Conservation (phyloP, 208 protist species). For the Acanthamoeba castellanii region DNA sequence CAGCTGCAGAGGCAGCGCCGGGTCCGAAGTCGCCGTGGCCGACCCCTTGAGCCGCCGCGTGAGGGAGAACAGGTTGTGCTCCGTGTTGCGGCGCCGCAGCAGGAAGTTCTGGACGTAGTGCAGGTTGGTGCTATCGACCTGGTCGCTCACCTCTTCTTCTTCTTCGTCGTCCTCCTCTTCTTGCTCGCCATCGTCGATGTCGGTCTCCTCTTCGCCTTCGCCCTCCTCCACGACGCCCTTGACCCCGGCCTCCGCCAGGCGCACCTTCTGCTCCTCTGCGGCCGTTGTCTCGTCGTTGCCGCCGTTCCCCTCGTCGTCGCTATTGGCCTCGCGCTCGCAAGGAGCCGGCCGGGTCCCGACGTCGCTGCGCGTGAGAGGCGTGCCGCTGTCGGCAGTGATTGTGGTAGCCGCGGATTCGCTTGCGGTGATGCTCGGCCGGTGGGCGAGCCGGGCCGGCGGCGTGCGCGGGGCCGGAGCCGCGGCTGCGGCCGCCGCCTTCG, state of each 20-base stretch:
- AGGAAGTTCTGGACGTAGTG: constrained; percentile 65
- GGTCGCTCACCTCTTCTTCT: not conserved
- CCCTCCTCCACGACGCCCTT: constrained; percentile 39
- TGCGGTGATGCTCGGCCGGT: no score
- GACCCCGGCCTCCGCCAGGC: not conserved
- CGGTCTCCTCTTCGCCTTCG: not conserved
- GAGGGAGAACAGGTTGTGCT: not conserved
- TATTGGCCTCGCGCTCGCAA: not conserved
- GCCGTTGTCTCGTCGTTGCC: not conserved
- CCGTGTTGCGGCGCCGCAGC: constrained; percentile 16
- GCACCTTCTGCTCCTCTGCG: not conserved
- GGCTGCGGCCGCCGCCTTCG: not conserved
- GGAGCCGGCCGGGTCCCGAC: not conserved
- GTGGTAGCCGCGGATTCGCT: no score
- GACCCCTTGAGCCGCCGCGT: not conserved
- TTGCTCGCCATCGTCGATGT: constrained; percentile 2
- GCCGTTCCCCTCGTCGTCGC: not conserved
- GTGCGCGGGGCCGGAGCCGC: not conserved
- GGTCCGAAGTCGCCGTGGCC: not conserved
- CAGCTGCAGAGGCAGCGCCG: not conserved
- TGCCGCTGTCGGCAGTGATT: no score
- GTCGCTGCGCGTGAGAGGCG: not conserved
- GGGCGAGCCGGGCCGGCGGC: no score
- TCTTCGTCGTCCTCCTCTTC: not conserved
- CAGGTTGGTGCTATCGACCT: not conserved